A percentile compares a stretch with the other conserved stretches of the same genome.
Evolutionary conservation across 257 asterid genomes (phyloP).

Genomic region (Nicotiana tomentosiformis): DNA sequence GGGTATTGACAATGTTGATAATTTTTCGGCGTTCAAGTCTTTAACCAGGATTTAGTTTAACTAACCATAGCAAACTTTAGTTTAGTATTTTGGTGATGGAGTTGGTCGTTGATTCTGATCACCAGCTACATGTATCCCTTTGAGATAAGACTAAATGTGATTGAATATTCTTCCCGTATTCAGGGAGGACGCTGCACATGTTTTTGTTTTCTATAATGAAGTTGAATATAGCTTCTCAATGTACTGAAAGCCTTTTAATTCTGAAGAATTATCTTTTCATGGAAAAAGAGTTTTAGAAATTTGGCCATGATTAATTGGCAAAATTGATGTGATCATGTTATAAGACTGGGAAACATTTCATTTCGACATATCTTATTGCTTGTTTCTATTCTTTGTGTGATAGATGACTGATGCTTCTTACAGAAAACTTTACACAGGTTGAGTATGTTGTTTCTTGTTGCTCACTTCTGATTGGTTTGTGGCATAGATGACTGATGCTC

Average conservation of each 20-base stretch:
- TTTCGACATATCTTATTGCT: not conserved
- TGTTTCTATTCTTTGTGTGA: not conserved
- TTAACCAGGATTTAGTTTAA: not conserved
- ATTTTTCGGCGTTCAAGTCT: not conserved
- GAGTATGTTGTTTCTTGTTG: not conserved
- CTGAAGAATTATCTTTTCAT: not conserved
- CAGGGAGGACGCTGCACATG: not conserved
- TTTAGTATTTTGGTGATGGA: not conserved
- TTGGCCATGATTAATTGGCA: not conserved
- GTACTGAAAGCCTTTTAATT: not conserved
- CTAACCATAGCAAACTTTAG: not conserved
- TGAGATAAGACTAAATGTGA: not conserved
- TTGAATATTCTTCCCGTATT: not conserved
- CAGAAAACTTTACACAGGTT: not conserved
- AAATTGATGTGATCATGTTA: not conserved
- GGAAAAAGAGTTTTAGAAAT: not conserved
- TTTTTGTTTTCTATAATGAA: not conserved
- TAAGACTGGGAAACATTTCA: not conserved
- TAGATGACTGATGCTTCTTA: not conserved
- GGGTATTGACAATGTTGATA: not conserved
- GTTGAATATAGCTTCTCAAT: not conserved
- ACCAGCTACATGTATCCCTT: not conserved
- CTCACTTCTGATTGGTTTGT: constrained; percentile 9
- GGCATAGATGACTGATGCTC: constrained; percentile 84
- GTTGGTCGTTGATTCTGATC: not conserved